Evolutionary conservation across 225 moss, liverwort and hornwort genomes (phyloP), one percentile per base, ranked within the genome.

Genomic region (Marchantia polymorpha): DNA sequence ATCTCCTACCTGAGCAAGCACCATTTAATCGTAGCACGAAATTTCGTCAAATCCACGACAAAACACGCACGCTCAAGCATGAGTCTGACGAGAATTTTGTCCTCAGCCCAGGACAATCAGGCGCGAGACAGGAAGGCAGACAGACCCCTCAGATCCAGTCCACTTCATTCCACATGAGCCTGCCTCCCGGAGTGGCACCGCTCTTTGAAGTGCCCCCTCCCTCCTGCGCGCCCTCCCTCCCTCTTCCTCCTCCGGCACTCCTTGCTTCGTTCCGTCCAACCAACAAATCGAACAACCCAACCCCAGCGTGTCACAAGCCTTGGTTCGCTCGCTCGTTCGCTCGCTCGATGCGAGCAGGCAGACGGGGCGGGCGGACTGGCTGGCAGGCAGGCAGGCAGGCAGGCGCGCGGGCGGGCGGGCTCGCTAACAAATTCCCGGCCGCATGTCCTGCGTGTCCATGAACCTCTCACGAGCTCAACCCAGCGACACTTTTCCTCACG

Each of bases 11-110:
- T 23, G 3, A 20, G 25, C 8, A 4, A 31, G 6, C 67, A 67
- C 67, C 67, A 31, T 67, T 29, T 25, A 7, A 31, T 31, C 67
- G 7, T 22, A 1, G n/a, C 22, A n/a, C 22, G 31, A 31, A 12
- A 23, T 67, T 67, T 67, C 67, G 67, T 67, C 67, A 14, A 67
- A 67, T 67, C 67, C 30, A 66, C 67, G 67, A 67, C 61, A 14
- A 67, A 31, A 12, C 12, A 67, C 6, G 5, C 29, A 67, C 15
- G 16, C 14, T 56, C 14, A 56, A 56, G 13, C 56, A 39, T 39
- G 39, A 39, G 39, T 39, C 39, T 39, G 39, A 39, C 39, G 2
- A 2, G 39, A 39, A 39, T 56, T 19, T 56, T 56, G 30, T 31
- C n/a, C 27, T 30, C 67, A 13, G 67, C 29, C 10, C 6, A 67